Evolutionary conservation across 768 basidiomycete genomes (phyloP).

Genomic region (Lanmaoa pseudosensibilis): DNA sequence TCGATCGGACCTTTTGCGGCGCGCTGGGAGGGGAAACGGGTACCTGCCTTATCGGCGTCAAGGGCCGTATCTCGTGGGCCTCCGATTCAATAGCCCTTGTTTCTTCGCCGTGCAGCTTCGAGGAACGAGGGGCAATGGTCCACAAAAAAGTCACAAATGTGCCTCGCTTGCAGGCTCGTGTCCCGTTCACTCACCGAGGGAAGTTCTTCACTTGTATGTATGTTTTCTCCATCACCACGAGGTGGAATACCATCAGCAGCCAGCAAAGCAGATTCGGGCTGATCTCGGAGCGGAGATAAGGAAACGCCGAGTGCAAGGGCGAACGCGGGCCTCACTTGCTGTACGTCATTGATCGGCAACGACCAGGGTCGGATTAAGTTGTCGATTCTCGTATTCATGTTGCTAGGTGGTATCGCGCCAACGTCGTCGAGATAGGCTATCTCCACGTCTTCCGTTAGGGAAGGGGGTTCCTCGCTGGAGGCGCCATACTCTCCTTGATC

Average conservation of each 20-base stretch:
- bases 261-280: constrained; percentile 4
- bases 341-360: constrained; percentile 18
- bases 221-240: constrained; percentile 21
- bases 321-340: constrained; percentile 7
- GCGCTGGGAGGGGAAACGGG: constrained; percentile 21
- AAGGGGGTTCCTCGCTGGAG: constrained; percentile 14
- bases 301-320: constrained; percentile 25
- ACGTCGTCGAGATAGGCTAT: constrained; percentile 6
- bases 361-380: constrained; percentile 1
- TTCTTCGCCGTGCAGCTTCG: constrained; percentile 10
- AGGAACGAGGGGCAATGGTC: constrained; percentile 1
- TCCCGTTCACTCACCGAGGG: constrained; percentile 18
- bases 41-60: constrained; percentile 24
- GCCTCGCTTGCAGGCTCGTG: constrained; percentile 1
- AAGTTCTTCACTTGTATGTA: constrained; percentile 2
- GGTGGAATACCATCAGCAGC: constrained; percentile 4
- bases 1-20: constrained; percentile 27
- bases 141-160: constrained; percentile 1
- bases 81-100: not conserved
- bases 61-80: constrained; percentile 1
- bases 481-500: constrained; percentile 7
- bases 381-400: constrained; percentile 3
- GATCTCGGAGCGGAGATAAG: constrained; percentile 32
- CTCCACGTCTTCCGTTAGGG: constrained; percentile 6
- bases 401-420: constrained; percentile 6